Percentiles rank a stretch among this genome's conserved stretches.
Evolutionary conservation across 306 rosid genomes (phyloP).

Genomic region (Benincasa hispida): DNA sequence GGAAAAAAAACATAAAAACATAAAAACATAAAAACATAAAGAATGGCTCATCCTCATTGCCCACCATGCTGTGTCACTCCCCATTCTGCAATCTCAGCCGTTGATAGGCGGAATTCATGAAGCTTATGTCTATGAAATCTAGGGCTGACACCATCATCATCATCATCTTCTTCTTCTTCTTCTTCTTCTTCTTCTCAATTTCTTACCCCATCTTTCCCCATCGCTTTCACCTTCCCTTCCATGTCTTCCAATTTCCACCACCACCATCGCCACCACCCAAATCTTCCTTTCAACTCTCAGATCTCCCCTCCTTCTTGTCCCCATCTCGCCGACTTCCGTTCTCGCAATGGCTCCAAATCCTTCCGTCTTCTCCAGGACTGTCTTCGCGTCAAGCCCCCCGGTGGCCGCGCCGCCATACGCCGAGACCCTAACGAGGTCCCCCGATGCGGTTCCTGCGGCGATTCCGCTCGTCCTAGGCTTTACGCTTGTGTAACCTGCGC

Average conservation of each 20-base stretch:
- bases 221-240: slow-evolving; percentile 20
- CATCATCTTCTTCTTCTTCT: background rate
- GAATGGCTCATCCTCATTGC: slow-evolving; percentile 5
- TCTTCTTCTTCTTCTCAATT: slow-evolving; percentile 8
- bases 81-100: slow-evolving; percentile 41
- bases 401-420: slow-evolving; percentile 69
- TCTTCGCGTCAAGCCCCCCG: slow-evolving; percentile 67
- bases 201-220: background rate
- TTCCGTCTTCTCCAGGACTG: slow-evolving; percentile 64
- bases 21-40: background rate
- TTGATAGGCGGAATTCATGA: slow-evolving; percentile 35
- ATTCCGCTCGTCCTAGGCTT: slow-evolving; percentile 36
- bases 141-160: slow-evolving; percentile 31
- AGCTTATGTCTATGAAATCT: slow-evolving; percentile 22
- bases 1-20: no score
- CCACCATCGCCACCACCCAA: background rate
- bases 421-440: slow-evolving; percentile 68
- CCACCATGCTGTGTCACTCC: slow-evolving; percentile 21
- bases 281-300: slow-evolving; percentile 38
- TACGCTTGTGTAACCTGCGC: slow-evolving; percentile 74
- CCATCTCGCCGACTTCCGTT: slow-evolving; percentile 63
- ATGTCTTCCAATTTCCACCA: slow-evolving; percentile 56
- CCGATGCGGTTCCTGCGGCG: slow-evolving; percentile 47
- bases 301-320: slow-evolving; percentile 51
- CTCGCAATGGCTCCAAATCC: slow-evolving; percentile 54